Percentiles rank a stretch among this genome's conserved stretches.
phyloP scores from a whole-genome alignment of 345 rosid genomes.

The Hibiscus tridactylites region DNA sequence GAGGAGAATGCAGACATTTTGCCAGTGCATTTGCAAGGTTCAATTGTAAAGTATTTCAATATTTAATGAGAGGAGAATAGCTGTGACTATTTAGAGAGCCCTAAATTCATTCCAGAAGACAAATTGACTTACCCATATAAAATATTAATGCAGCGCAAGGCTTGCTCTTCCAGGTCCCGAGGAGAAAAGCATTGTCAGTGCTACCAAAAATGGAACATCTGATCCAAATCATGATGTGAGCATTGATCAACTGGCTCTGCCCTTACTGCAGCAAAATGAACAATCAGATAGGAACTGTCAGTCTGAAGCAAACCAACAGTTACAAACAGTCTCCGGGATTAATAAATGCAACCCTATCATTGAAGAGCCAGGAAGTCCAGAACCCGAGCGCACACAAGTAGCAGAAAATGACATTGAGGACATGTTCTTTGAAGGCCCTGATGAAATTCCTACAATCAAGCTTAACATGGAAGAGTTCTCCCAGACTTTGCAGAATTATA shows the following conservation, averaged over 20 bases:
- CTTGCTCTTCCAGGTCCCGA: slow-evolving; percentile 75
- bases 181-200: slow-evolving; percentile 30
- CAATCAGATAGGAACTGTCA: slow-evolving; percentile 23
- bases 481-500: slow-evolving; percentile 49
- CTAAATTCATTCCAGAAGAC: neutral
- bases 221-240: slow-evolving; percentile 26
- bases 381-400: slow-evolving; percentile 34
- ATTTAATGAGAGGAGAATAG: neutral
- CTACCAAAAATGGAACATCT: slow-evolving; percentile 24
- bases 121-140: slow-evolving; percentile 1
- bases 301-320: slow-evolving; percentile 20
- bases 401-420: slow-evolving; percentile 65
- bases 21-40: slow-evolving; percentile 99
- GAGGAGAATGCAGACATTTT: slow-evolving; percentile 97
- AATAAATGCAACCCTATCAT: slow-evolving; percentile 60
- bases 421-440: slow-evolving; percentile 45
- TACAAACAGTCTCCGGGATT: slow-evolving; percentile 19
- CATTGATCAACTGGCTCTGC: slow-evolving; percentile 26
- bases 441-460: slow-evolving; percentile 73
- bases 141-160: slow-evolving; percentile 60
- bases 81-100: neutral
- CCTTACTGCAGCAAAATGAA: slow-evolving; percentile 33
- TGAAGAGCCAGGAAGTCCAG: slow-evolving; percentile 87
- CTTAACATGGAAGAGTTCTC: slow-evolving; percentile 62
- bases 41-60: slow-evolving; percentile 11